Evolutionary conservation across 2,329 filamentous ascomycete genomes (phyloP).

Genomic region (Pyrenochaeta sp.): DNA sequence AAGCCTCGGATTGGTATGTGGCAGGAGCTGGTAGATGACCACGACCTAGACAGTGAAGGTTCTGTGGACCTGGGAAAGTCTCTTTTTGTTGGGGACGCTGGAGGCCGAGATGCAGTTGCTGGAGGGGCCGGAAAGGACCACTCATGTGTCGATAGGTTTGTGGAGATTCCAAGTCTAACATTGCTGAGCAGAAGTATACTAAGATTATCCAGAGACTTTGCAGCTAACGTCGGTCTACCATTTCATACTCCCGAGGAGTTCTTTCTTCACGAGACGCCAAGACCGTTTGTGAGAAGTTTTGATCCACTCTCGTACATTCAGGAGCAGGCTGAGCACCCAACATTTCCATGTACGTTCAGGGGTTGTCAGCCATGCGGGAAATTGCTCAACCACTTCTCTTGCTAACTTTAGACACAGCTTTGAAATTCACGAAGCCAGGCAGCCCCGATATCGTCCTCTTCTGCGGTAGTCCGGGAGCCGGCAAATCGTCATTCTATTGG

Average conservation of each 20-base stretch:
- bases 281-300: constrained; percentile 74
- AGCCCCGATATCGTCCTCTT: constrained; percentile 80
- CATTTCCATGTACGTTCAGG: constrained; percentile 43
- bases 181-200: constrained; percentile 18
- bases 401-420: constrained; percentile 36
- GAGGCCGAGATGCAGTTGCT: constrained; percentile 57
- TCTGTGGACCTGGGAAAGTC: constrained; percentile 75
- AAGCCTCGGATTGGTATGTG: constrained; percentile 94
- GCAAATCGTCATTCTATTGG: constrained; percentile 93
- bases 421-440: constrained; percentile 66
- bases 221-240: constrained; percentile 79
- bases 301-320: constrained; percentile 64
- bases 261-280: constrained; percentile 74
- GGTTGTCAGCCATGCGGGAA: constrained; percentile 22
- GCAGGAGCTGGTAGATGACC: constrained; percentile 68
- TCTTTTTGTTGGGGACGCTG: constrained; percentile 91
- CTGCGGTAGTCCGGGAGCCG: constrained; percentile 86
- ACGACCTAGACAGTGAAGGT: constrained; percentile 57
- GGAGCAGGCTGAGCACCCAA: constrained; percentile 33
- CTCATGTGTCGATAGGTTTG: constrained; percentile 66
- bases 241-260: constrained; percentile 93
- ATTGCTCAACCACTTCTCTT: constrained; percentile 10
- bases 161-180: constrained; percentile 17
- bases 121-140: constrained; percentile 61
- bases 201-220: constrained; percentile 68